Evolutionary conservation across 305 asterid species (phyloP).

Genomic region (Fraxinus dipetala): DNA sequence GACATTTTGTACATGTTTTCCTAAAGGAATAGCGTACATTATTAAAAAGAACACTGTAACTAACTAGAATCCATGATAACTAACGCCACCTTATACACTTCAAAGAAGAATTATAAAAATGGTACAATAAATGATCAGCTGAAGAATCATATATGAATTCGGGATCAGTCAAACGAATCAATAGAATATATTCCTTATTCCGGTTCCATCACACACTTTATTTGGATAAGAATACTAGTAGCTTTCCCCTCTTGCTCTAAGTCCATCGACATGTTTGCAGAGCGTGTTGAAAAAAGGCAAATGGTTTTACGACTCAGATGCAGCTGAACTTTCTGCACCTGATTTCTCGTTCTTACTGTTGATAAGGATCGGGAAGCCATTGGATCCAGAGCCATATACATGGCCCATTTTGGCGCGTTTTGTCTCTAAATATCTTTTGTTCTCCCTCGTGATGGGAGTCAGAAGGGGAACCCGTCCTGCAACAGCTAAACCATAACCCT

Average conservation of each 20-base stretch:
- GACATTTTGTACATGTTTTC: background rate
- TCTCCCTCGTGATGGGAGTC: conserved; percentile 64
- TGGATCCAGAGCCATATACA: conserved; percentile 48
- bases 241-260: background rate
- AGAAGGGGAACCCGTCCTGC: conserved; percentile 79
- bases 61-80: background rate
- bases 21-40: background rate
- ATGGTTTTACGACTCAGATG: conserved; percentile 21
- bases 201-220: background rate
- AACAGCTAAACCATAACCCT: conserved; percentile 84
- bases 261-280: background rate
- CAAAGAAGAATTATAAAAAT: conserved; percentile 23
- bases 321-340: conserved; percentile 15
- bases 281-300: background rate
- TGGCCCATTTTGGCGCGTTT: conserved; percentile 89
- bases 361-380: conserved; percentile 41
- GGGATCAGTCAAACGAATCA: background rate
- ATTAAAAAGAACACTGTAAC: background rate
- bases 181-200: background rate
- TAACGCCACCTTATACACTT: background rate
- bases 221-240: background rate
- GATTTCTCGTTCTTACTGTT: conserved; percentile 31
- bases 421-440: conserved; percentile 76
- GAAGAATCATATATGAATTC: background rate
- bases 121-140: conserved; percentile 11